Base-by-base conservation (phyloP, 1,284 basidiomycete genomes). In the Malassezia furfur region DNA sequence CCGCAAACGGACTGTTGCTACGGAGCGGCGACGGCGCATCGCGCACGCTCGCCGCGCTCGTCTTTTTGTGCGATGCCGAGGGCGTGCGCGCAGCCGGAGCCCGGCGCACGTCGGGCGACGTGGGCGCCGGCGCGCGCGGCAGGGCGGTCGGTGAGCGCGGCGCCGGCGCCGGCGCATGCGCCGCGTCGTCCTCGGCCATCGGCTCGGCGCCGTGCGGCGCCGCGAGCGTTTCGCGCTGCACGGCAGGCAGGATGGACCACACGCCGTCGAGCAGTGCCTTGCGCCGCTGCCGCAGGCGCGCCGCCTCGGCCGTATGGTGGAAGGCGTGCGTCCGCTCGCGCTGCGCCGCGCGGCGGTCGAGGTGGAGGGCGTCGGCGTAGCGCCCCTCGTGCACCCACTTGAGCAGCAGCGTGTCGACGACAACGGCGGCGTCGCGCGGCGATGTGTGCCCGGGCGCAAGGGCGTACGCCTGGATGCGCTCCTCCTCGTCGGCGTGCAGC, bases 291-390 rank as follows among this genome's bases (percentile, higher is more conserved):
- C 49, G 49, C 34, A 52, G 35, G 12, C 37, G 50, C n/a, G 39
- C 34, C 14, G 39, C 34, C 5, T 45, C 14, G 14, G 31, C 41
- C 17, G 11, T 25, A 17, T 21, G 43, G 15, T 17, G 35, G 14
- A 44, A 43, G 14, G 47, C 40, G n/a, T 34, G 25, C 30, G 50
- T 39, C 14, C 45, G 44, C 14, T 57, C 50, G 10, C 25, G 32
- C 25, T 48, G 50, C 12, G 45, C 25, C 5, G 55, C 38, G 38
- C 66, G 56, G 2, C 62, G 54, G 44, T 67, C 65, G n/a, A 68
- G 52, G 8, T 64, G 60, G 34, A 68, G 65, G 0, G 68, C 68
- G 49, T 68, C 66, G 54, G 68, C 60, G 54, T 68, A 70, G 19
- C 62, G 52, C 0, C 66, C 68, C 25, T 66, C 60, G 51, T 60